A percentile compares a stretch with the other conserved stretches of the same genome.
These are phyloP conservation scores for Agrocybe praecox DNA, from an alignment of 768 basidiomycete species.

Conservation along the genomic window DNA sequence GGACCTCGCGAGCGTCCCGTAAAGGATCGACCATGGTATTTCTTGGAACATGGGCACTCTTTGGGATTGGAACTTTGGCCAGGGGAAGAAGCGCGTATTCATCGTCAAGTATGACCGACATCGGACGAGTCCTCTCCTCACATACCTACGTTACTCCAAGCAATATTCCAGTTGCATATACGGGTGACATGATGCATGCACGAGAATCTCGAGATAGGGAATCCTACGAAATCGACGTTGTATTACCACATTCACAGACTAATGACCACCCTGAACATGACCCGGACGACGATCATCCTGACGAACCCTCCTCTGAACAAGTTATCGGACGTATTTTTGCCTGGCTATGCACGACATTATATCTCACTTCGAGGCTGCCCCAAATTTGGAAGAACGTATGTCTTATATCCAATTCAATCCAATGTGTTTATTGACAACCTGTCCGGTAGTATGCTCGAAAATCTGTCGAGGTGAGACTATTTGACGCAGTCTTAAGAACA, in stretches of 20 bases:
- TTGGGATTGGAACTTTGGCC: constrained; percentile 61
- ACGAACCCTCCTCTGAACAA: constrained; percentile 47
- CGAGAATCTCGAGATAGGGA: constrained; percentile 1
- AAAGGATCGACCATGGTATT: constrained; percentile 82
- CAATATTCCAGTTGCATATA: constrained; percentile 14
- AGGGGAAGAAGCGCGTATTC: constrained; percentile 28
- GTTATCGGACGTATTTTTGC: constrained; percentile 89
- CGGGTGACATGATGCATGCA: neutral
- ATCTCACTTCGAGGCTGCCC: constrained; percentile 91
- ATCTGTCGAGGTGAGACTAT: constrained; percentile 72
- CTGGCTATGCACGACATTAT: constrained; percentile 92
- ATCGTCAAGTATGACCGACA: constrained; percentile 27
- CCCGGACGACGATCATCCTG: constrained; percentile 24
- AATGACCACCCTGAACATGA: neutral
- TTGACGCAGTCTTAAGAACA: neutral
- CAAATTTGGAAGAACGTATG: constrained; percentile 99
- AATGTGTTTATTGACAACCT: neutral
- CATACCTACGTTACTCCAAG: constrained; percentile 12
- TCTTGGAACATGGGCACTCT: constrained; percentile 74
- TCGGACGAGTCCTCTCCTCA: constrained; percentile 51
- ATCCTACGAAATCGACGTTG: neutral
- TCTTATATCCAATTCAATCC: constrained; percentile 17
- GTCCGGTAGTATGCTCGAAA: constrained; percentile 73
- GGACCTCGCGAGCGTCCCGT: constrained; percentile 65
- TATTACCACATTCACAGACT: neutral